Percentiles rank a stretch among this genome's conserved stretches.
Evolutionary conservation across 1,284 basidiomycete genomes (phyloP).

Genomic region (Gymnopus androsaceus): DNA sequence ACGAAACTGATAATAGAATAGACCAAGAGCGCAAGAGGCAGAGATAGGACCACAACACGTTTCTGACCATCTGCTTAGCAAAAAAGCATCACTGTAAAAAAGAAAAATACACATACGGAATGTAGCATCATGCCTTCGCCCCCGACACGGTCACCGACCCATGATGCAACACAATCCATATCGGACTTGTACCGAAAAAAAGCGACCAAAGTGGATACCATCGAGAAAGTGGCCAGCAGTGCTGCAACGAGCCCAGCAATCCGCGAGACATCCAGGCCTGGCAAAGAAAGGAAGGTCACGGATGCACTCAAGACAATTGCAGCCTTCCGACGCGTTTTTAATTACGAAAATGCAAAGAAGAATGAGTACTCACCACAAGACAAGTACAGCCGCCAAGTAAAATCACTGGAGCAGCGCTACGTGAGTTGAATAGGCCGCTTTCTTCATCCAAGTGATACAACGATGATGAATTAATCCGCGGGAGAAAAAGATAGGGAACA

Average conservation of each 20-base stretch:
- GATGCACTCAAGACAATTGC: constrained; percentile 76
- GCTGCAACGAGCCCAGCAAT: constrained; percentile 66
- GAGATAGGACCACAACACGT: constrained; percentile 62
- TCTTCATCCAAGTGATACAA: constrained; percentile 56
- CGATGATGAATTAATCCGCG: constrained; percentile 38
- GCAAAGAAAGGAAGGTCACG: constrained; percentile 74
- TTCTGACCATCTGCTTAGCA: constrained; percentile 39
- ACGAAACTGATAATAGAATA: constrained; percentile 70
- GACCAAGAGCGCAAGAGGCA: constrained; percentile 72
- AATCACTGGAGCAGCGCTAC: constrained; percentile 57
- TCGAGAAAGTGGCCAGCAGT: constrained; percentile 65
- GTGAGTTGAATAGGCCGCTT: constrained; percentile 40
- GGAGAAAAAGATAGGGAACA: constrained; percentile 70
- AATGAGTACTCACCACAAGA: constrained; percentile 50
- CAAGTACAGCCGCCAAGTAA: constrained; percentile 65
- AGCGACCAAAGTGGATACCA: constrained; percentile 65
- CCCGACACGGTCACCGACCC: constrained; percentile 35
- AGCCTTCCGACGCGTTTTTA: constrained; percentile 44
- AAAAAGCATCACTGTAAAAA: neutral
- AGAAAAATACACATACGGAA: constrained; percentile 44
- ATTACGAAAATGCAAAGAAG: constrained; percentile 12
- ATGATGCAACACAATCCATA: constrained; percentile 40
- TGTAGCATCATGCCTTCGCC: constrained; percentile 60
- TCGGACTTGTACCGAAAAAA: constrained; percentile 69
- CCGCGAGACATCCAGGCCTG: constrained; percentile 65